These are phyloP conservation scores for Coemansia sp. DNA, from an alignment of 192 early-diverging fungal species.

Conservation along the genomic window DNA sequence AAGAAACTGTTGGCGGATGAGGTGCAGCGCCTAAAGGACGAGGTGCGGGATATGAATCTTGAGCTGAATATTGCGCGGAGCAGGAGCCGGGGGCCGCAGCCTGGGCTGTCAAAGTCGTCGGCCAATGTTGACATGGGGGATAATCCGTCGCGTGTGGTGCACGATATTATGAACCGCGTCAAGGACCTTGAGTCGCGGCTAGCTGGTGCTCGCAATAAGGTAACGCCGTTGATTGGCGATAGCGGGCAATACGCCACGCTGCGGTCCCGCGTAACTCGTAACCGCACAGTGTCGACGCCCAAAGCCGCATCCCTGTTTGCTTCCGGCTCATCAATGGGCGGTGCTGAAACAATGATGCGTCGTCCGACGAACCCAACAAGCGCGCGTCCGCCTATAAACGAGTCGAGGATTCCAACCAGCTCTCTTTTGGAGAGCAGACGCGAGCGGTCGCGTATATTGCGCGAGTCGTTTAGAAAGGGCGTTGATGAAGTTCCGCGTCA, in stretches of 20 bases:
- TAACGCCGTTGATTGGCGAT: slow-evolving; percentile 64
- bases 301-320: slow-evolving; percentile 18
- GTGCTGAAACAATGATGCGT: slow-evolving; percentile 10
- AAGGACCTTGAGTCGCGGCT: slow-evolving; percentile 75
- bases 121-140: slow-evolving; percentile 33
- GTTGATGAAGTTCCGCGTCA: slow-evolving; percentile 17
- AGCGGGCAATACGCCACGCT: slow-evolving; percentile 45
- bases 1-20: slow-evolving; percentile 71
- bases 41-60: slow-evolving; percentile 62
- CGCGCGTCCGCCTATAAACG: not conserved
- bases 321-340: slow-evolving; percentile 2
- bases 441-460: slow-evolving; percentile 31
- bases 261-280: slow-evolving; percentile 40
- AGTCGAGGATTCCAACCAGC: slow-evolving; percentile 14
- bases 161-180: slow-evolving; percentile 76
- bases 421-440: slow-evolving; percentile 25
- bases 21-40: slow-evolving; percentile 76
- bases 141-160: slow-evolving; percentile 68
- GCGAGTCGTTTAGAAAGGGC: slow-evolving; percentile 26
- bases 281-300: slow-evolving; percentile 38
- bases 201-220: slow-evolving; percentile 70
- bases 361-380: slow-evolving; percentile 12
- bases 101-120: slow-evolving; percentile 42
- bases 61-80: slow-evolving; percentile 56
- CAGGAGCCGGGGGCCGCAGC: slow-evolving; percentile 37